Evolutionary conservation across 345 rosid genomes (phyloP).

Genomic region (Brassica juncea): DNA sequence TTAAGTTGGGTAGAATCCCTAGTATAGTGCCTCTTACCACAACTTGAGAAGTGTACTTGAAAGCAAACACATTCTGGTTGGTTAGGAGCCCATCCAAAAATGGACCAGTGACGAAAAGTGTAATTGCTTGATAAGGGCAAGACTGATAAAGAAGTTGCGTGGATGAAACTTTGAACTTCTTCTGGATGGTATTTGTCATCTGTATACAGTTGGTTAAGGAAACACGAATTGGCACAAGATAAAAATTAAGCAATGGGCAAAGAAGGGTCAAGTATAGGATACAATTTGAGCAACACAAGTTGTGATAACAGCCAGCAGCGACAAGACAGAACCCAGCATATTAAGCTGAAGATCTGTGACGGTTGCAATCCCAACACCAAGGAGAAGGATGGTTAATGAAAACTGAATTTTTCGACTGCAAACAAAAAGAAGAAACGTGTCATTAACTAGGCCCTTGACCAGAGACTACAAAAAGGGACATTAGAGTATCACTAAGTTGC

Average conservation of each 20-base stretch:
- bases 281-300: constrained; percentile 99
- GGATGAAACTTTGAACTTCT: constrained; percentile 98
- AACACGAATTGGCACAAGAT: constrained; percentile 24
- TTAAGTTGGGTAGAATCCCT: background rate
- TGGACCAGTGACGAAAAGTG: constrained; percentile 88
- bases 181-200: constrained; percentile 99
- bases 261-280: constrained; percentile 54
- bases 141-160: constrained; percentile 99
- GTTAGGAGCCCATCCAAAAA: constrained; percentile 96
- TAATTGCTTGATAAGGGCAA: constrained; percentile 96
- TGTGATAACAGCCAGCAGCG: constrained; percentile 89
- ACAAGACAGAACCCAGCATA: constrained; percentile 86
- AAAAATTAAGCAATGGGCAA: constrained; percentile 17
- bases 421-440: constrained; percentile 13
- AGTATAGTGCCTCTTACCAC: constrained; percentile 62
- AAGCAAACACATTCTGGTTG: constrained; percentile 89
- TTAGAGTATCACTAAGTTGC: constrained; percentile 15
- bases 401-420: constrained; percentile 90
- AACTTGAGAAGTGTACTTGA: constrained; percentile 94
- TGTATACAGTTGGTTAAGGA: constrained; percentile 61
- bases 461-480: constrained; percentile 14
- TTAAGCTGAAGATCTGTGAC: constrained; percentile 99
- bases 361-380: constrained; percentile 99
- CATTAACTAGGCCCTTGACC: constrained; percentile 15
- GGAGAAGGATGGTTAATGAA: constrained; percentile 79